Evolutionary conservation across 768 basidiomycete species (phyloP).

Genomic region (Lactarius deliciosus): DNA sequence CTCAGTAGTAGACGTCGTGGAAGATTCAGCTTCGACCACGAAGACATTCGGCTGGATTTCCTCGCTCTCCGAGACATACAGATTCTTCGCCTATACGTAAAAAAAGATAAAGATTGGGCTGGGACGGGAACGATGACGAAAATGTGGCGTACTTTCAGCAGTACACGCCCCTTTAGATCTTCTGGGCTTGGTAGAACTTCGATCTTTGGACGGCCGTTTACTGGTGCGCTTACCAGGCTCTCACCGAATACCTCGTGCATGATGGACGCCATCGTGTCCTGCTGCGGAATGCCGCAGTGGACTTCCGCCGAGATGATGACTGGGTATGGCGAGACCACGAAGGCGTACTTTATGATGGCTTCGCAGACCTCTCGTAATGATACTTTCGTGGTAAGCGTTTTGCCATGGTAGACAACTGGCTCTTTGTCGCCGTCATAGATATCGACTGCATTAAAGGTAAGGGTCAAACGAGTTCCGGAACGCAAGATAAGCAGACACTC

Average conservation of each 20-base stretch:
- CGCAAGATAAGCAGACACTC: conserved; percentile 35
- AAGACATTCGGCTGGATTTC: conserved; percentile 37
- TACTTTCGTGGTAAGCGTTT: conserved; percentile 83
- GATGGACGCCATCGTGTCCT: conserved; percentile 74
- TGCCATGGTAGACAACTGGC: conserved; percentile 87
- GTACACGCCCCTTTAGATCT: conserved; percentile 69
- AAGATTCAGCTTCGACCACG: conserved; percentile 43
- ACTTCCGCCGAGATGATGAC: conserved; percentile 92
- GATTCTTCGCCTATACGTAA: conserved; percentile 65
- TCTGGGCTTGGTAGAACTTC: conserved; percentile 79
- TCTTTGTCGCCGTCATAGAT: conserved; percentile 86
- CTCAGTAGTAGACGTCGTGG: conserved; percentile 42
- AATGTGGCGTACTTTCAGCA: conserved; percentile 66
- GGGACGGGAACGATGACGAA: background rate
- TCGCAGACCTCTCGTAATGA: conserved; percentile 76
- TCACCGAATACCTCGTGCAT: conserved; percentile 64
- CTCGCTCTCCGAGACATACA: conserved; percentile 51
- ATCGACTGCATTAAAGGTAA: conserved; percentile 61
- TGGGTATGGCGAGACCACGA: conserved; percentile 87
- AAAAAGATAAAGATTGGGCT: background rate
- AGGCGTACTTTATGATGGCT: conserved; percentile 87
- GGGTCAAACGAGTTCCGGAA: background rate
- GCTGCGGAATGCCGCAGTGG: conserved; percentile 77
- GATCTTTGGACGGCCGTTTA: conserved; percentile 50
- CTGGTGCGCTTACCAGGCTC: conserved; percentile 47